Conservation (phyloP, 208 protist genomes). For the Acanthamoeba rhysodes region DNA sequence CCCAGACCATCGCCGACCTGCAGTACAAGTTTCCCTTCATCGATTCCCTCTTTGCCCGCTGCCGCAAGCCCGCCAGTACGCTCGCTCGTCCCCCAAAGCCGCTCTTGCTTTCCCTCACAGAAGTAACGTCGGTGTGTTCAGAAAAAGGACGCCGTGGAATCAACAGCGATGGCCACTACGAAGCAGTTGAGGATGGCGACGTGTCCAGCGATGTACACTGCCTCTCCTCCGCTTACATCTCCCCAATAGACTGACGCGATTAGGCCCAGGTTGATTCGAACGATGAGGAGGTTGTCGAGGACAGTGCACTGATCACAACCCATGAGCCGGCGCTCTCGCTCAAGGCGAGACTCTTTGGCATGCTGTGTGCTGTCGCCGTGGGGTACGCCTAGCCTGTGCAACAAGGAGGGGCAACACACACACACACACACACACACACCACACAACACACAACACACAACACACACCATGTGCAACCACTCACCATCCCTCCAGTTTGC, state of each 20-base stretch:
- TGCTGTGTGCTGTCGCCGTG: not conserved
- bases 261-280: not conserved
- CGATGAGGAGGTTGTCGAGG: not conserved
- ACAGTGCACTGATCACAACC: not conserved
- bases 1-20: constrained; percentile 25
- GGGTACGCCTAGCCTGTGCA: not conserved
- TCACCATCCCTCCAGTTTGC: not conserved
- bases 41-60: constrained; percentile 20
- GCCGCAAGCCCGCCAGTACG: not conserved
- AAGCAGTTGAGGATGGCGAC: not conserved
- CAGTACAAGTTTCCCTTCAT: constrained; percentile 17
- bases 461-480: not conserved
- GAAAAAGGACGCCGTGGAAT: not conserved
- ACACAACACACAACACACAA: no score
- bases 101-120: not conserved
- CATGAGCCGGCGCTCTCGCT: not conserved
- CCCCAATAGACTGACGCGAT: no score
- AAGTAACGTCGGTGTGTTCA: not conserved
- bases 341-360: constrained; percentile 14
- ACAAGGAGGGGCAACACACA: not conserved
- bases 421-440: not conserved
- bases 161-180: constrained; percentile 29
- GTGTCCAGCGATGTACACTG: not conserved
- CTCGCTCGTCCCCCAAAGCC: not conserved
- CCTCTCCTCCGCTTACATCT: no score